Percentiles rank a stretch among this genome's conserved stretches.
Evolutionary conservation across 2,329 filamentous ascomycete genomes (phyloP).

Genomic region (Ceratocystis colombiana): DNA sequence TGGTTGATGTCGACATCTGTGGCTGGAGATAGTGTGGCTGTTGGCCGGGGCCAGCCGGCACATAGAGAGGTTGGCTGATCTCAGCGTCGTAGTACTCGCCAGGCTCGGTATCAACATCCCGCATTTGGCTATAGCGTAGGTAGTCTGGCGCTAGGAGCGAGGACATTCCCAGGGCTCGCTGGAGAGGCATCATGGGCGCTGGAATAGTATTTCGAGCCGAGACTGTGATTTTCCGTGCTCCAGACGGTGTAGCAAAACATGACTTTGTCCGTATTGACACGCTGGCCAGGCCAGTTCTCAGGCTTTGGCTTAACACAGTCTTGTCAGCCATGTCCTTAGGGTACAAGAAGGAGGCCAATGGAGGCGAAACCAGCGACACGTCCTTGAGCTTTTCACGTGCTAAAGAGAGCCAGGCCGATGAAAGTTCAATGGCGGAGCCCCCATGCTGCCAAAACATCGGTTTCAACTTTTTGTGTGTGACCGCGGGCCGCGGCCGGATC

Average conservation of each 20-base stretch:
- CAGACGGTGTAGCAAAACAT: background rate
- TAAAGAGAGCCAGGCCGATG: slow-evolving; percentile 23
- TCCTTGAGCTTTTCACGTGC: slow-evolving; percentile 13
- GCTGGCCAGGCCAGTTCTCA: slow-evolving; percentile 5
- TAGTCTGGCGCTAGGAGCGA: slow-evolving; percentile 19
- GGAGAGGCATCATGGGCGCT: background rate
- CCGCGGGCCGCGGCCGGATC: slow-evolving; percentile 3
- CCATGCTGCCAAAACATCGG: slow-evolving; percentile 25
- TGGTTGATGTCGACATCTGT: background rate
- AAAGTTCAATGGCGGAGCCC: slow-evolving; percentile 21
- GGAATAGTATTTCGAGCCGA: slow-evolving; percentile 17
- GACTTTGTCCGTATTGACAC: slow-evolving; percentile 8
- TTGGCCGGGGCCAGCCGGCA: slow-evolving; percentile 20
- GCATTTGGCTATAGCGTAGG: slow-evolving; percentile 13
- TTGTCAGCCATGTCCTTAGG: slow-evolving; percentile 5
- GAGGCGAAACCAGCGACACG: background rate
- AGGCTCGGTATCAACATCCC: slow-evolving; percentile 7
- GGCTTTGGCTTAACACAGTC: background rate
- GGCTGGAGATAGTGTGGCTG: slow-evolving; percentile 21
- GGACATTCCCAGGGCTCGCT: slow-evolving; percentile 11
- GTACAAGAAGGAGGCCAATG: slow-evolving; percentile 15
- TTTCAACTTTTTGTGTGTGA: slow-evolving; percentile 18
- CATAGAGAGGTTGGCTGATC: background rate
- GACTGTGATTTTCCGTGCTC: slow-evolving; percentile 13
- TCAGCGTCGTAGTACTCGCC: slow-evolving; percentile 17